Conservation (phyloP, 2,329 filamentous ascomycete species). For the Pseudogymnoascus destructans region DNA sequence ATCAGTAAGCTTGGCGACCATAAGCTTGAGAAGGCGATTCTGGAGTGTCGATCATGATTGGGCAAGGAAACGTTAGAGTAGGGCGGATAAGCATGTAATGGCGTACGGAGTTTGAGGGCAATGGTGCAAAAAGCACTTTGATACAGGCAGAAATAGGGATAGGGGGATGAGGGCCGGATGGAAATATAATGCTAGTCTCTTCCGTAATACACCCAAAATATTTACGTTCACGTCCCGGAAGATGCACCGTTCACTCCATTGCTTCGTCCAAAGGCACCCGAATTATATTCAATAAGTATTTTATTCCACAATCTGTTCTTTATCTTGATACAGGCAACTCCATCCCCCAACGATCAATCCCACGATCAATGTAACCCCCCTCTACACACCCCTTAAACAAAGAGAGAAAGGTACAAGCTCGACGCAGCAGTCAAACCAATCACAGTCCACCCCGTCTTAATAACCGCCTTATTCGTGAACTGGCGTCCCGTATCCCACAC, state of each 20-base stretch:
- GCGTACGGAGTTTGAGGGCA: background rate
- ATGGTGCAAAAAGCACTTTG: conserved; percentile 3
- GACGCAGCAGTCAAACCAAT: conserved; percentile 41
- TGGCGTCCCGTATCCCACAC: conserved; percentile 52
- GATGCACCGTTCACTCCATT: background rate
- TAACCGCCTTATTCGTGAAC: conserved; percentile 51
- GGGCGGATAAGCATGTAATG: background rate
- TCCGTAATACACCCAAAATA: background rate
- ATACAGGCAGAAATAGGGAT: background rate
- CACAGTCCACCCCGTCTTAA: conserved; percentile 50
- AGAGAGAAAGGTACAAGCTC: conserved; percentile 27
- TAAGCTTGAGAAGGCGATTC: conserved; percentile 22
- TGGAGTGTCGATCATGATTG: conserved; percentile 14
- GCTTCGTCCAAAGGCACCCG: no score
- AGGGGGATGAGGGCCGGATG: background rate
- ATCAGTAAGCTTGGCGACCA: conserved; percentile 19
- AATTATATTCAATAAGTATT: no score
- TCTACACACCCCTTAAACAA: conserved; percentile 15
- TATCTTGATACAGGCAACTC: conserved; percentile 10
- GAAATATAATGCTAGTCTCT: background rate
- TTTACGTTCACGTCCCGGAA: background rate
- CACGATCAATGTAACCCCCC: background rate
- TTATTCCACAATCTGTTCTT: conserved; percentile 9
- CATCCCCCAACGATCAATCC: background rate
- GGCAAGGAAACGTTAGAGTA: background rate